Percentiles rank a stretch among this genome's conserved stretches.
Conservation (phyloP, 768 basidiomycete species). For the Leccinum ochraceum region DNA sequence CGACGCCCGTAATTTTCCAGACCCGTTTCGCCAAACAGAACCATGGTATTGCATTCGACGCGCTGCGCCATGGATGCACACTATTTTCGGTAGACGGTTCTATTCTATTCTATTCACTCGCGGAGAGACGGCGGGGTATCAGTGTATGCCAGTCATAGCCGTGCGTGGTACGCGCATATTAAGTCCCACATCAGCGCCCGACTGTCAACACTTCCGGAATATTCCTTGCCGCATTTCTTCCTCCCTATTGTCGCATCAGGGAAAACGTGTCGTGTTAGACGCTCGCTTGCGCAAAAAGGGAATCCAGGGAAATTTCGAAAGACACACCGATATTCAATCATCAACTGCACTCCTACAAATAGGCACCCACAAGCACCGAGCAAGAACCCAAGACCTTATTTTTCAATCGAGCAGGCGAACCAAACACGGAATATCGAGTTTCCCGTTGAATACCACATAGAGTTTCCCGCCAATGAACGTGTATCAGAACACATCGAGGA, state of each 20-base stretch:
- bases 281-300: neutral
- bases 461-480: neutral
- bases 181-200: neutral
- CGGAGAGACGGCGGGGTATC: neutral
- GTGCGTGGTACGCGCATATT: neutral
- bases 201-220: conserved; percentile 44
- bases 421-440: neutral
- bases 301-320: neutral
- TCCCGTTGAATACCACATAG: neutral
- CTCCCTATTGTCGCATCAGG: conserved; percentile 45
- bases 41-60: neutral
- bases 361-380: conserved; percentile 57
- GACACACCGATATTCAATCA: conserved; percentile 93
- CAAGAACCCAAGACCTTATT: conserved; percentile 66
- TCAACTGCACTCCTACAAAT: conserved; percentile 84
- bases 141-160: neutral
- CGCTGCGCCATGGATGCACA: neutral
- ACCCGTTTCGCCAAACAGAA: too few relatives aligned
- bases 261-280: conserved; percentile 3
- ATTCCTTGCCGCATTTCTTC: conserved; percentile 72
- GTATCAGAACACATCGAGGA: conserved; percentile 3
- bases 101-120: neutral
- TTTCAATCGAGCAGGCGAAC: neutral
- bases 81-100: neutral
- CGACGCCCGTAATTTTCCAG: too few relatives aligned